Evolutionary conservation across 2,329 filamentous ascomycete genomes (phyloP).

Genomic region (Pestalotiopsis sp.): DNA sequence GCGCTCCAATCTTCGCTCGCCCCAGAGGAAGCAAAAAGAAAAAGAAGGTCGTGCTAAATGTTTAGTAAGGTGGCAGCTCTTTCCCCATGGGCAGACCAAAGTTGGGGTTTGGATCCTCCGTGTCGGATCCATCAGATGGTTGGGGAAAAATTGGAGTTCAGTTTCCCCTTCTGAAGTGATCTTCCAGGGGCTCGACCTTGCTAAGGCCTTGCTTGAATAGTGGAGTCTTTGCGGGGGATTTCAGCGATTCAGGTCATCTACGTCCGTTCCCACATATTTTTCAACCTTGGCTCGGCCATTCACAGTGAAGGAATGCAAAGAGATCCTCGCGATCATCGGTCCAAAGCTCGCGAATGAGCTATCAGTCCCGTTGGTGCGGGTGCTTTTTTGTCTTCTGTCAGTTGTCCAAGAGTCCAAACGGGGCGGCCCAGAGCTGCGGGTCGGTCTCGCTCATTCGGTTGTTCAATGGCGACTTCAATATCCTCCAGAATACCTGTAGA

Average conservation of each 20-base stretch:
- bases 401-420: background rate
- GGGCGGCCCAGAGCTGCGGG: background rate
- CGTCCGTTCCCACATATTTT: background rate
- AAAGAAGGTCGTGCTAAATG: background rate
- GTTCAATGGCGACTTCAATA: background rate
- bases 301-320: background rate
- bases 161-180: background rate
- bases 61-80: background rate
- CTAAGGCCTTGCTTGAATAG: background rate
- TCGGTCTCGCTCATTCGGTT: background rate
- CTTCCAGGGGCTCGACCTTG: background rate
- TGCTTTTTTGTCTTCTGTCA: background rate
- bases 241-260: background rate
- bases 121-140: background rate
- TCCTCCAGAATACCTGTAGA: no score
- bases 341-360: background rate
- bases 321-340: background rate
- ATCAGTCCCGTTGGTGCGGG: background rate
- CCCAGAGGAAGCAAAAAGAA: background rate
- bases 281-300: background rate
- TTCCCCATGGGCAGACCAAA: conserved; percentile 10
- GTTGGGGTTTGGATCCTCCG: background rate
- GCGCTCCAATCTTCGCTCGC: background rate
- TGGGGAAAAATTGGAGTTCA: conserved; percentile 13
- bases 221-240: conserved; percentile 1